Conservation (phyloP, 1,139 yeast species). For the Saccharomyces hybrid region DNA sequence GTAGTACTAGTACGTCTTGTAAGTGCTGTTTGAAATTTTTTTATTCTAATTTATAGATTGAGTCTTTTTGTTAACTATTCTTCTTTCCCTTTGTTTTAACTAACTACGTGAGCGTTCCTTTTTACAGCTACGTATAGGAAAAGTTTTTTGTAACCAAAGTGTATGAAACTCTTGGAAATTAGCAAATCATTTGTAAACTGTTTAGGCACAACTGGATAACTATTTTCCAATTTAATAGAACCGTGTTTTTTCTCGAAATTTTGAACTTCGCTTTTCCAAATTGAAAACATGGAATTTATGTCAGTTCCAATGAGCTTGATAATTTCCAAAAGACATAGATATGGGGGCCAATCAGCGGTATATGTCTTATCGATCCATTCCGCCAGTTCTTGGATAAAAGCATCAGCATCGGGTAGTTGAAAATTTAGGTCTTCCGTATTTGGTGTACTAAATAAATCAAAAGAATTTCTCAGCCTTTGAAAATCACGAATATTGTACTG, state of each 20-base stretch:
- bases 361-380: slow-evolving; percentile 13
- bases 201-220: slow-evolving; percentile 13
- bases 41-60: background rate
- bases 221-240: slow-evolving; percentile 7
- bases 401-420: slow-evolving; percentile 2
- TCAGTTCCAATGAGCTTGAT: background rate
- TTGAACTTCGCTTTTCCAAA: slow-evolving; percentile 15
- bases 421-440: background rate
- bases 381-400: slow-evolving; percentile 7
- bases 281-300: background rate
- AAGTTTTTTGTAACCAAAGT: slow-evolving; percentile 15
- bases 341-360: slow-evolving; percentile 25
- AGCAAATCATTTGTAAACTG: slow-evolving; percentile 6
- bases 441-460: background rate
- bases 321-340: slow-evolving; percentile 14
- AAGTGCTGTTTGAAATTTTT: background rate
- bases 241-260: slow-evolving; percentile 13
- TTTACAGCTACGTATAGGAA: slow-evolving; percentile 2
- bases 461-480: background rate
- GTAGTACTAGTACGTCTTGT: background rate
- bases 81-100: background rate
- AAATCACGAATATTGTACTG: background rate
- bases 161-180: slow-evolving; percentile 7
- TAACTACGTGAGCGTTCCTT: background rate
- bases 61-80: background rate